phyloP scores from a whole-genome alignment of 352 stramenopile genomes.

The Pythium sukuiense region DNA sequence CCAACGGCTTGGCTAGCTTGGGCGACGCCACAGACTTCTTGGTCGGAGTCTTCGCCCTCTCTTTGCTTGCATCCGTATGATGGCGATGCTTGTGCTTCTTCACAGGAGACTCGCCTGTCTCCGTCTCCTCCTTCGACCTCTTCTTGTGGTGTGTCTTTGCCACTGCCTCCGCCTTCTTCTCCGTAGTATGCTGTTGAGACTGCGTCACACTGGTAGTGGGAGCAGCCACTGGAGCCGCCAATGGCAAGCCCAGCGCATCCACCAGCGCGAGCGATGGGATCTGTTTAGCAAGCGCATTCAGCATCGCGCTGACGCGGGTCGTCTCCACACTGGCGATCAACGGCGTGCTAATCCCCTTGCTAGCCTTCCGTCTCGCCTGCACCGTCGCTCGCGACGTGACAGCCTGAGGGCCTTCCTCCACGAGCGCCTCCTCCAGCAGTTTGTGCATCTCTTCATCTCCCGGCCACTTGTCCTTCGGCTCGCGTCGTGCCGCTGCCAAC shows the following conservation, averaged over 20 bases:
- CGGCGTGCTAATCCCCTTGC: no score
- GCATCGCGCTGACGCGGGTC: no score
- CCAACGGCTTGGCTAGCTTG: neutral
- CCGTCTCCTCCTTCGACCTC: neutral
- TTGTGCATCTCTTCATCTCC: neutral
- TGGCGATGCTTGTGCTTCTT: neutral
- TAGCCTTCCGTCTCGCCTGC: no score
- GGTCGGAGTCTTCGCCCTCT: neutral
- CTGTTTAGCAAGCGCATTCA: no score
- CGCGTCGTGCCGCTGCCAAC: neutral
- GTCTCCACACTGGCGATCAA: no score
- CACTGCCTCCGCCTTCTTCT: no score
- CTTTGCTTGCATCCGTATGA: neutral
- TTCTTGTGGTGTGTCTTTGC: neutral
- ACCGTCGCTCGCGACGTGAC: neutral
- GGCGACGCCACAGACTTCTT: neutral
- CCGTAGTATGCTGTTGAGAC: no score
- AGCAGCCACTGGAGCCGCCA: no score
- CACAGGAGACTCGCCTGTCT: neutral
- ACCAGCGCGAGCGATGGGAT: no score
- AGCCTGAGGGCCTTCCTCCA: neutral
- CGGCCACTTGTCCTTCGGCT: neutral
- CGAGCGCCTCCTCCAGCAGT: neutral
- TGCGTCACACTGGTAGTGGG: no score
- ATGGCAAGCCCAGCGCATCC: no score